A percentile compares a stretch with the other conserved stretches of the same genome.
phyloP scores from a whole-genome alignment of 305 asterid species.

The Fraxinus sp. region DNA sequence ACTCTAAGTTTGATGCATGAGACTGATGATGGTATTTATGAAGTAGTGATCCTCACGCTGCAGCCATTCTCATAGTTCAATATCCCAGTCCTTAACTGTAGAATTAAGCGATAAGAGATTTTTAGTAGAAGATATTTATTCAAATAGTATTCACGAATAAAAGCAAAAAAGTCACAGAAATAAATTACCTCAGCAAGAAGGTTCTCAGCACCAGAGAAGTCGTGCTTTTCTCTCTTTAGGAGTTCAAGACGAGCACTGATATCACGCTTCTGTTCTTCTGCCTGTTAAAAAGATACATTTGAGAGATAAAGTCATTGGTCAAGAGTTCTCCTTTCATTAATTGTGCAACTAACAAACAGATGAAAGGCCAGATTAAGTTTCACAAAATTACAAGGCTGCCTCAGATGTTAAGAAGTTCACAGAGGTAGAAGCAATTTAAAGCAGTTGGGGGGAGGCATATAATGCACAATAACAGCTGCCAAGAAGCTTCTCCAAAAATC shows the following conservation, averaged over 20 bases:
- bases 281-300: constrained; percentile 39
- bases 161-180: background rate
- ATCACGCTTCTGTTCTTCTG: constrained; percentile 51
- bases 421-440: background rate
- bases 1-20: constrained; percentile 10
- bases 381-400: constrained; percentile 3
- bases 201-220: constrained; percentile 49
- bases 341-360: constrained; percentile 3
- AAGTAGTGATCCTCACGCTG: constrained; percentile 24
- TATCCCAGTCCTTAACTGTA: constrained; percentile 36
- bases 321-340: background rate
- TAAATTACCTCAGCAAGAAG: constrained; percentile 45
- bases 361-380: background rate
- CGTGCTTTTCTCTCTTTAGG: constrained; percentile 54
- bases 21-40: constrained; percentile 21
- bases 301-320: constrained; percentile 5
- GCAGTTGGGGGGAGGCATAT: background rate
- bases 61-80: constrained; percentile 27
- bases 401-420: constrained; percentile 6
- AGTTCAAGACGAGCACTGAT: constrained; percentile 51
- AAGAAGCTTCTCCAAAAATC: background rate
- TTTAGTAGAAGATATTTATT: constrained; percentile 1
- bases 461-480: background rate
- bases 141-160: background rate
- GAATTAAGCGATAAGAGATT: constrained; percentile 11